Base-by-base conservation (phyloP, 805 yeast genomes). In the Saturnispora zaruensis region DNA sequence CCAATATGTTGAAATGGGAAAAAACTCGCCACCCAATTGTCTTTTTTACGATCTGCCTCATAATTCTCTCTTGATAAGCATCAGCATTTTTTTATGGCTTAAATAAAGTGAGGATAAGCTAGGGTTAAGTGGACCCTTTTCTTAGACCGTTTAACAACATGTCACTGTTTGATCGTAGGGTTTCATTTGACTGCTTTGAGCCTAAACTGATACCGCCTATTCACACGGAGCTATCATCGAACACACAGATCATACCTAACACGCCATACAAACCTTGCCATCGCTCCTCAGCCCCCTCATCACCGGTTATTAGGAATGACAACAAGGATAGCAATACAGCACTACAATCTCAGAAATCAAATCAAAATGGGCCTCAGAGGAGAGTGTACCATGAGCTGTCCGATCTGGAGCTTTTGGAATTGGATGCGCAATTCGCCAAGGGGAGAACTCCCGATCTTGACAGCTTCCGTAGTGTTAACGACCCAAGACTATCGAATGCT, bases 361-460 rank as follows among this genome's bases (percentile, higher is more conserved):
- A 36, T 36, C 40, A 36, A 36, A 36, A 36, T 36, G 30, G 42
- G 42, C 21, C 26, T 38, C 42, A 38, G n/a, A 21, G 49, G 74
- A 76, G 50, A 55, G 71, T 76, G 43, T 72, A 74, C 55, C 68
- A 73, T 32, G 77, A 69, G 14, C 73, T 78, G 79, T 68, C 80
- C 14, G 70, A 74, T 58, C 78, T 75, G 50, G 82, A 78, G 59
- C 65, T 78, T 51, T 59, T 77, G 63, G 78, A 76, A 11, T 63
- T 78, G 53, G 83, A 78, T 60, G 73, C 77, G 1, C 82, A 78
- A 55, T 78, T 68, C 59, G 66, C 69, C 49, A 65, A 72, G 21
- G 64, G 66, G 51, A 61, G 66, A 1, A 59, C 69, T 24, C 68
- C 75, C 53, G 60, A 76, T 48, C 71, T 70, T 46, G 56, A 57